phyloP scores from a whole-genome alignment of 2,329 filamentous ascomycete genomes.

The Paraphaeosphaeria sporulosa region DNA sequence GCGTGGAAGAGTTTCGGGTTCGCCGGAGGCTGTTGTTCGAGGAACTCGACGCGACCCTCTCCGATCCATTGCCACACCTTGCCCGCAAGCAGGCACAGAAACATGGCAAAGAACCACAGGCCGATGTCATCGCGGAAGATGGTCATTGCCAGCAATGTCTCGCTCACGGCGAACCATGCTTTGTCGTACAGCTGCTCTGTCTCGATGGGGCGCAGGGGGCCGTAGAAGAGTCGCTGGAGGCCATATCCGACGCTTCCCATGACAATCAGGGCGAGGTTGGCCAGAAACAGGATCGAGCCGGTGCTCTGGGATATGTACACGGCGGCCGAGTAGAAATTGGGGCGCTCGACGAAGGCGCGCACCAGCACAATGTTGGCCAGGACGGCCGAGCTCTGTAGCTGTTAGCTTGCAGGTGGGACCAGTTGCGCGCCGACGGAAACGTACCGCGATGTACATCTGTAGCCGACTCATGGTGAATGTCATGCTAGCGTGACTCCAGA shows the following conservation, averaged over 20 bases:
- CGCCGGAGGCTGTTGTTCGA: constrained; percentile 92
- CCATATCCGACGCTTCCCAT: constrained; percentile 84
- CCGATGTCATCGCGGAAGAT: constrained; percentile 96
- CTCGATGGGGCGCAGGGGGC: constrained; percentile 88
- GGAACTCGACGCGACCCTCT: constrained; percentile 88
- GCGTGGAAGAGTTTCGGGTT: constrained; percentile 90
- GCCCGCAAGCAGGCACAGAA: constrained; percentile 86
- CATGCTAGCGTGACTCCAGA: constrained; percentile 5
- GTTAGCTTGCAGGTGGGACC: constrained; percentile 24
- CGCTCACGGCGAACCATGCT: constrained; percentile 96
- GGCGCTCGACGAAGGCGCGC: constrained; percentile 90
- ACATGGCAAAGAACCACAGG: constrained; percentile 95
- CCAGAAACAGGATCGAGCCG: constrained; percentile 91
- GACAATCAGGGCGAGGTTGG: constrained; percentile 85
- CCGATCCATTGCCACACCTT: constrained; percentile 99
- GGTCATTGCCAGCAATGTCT: constrained; percentile 97
- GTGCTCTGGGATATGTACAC: constrained; percentile 97
- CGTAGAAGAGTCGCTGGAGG: constrained; percentile 89
- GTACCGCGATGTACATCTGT: constrained; percentile 46
- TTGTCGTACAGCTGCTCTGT: constrained; percentile 97
- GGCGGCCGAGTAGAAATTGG: constrained; percentile 98
- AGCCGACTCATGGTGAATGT: constrained; percentile 40
- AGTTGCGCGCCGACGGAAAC: constrained; percentile 2
- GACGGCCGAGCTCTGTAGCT: constrained; percentile 70
- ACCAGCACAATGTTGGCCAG: constrained; percentile 84